Evolutionary conservation across 1,284 basidiomycete species (phyloP).

Genomic region (Coniophora puteana): DNA sequence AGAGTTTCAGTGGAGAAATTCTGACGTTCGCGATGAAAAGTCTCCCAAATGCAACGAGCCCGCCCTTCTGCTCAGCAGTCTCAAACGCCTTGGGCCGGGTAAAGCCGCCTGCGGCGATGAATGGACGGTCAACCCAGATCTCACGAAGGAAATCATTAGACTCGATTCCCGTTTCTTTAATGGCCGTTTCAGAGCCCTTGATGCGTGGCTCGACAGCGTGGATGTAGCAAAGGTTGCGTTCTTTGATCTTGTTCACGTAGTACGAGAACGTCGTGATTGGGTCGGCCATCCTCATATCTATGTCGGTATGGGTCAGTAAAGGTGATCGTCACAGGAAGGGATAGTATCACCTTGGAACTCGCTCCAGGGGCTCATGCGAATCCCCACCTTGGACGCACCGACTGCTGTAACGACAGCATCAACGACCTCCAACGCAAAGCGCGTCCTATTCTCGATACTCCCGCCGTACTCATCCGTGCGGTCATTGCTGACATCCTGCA

Average conservation of each 20-base stretch:
- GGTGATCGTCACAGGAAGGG: neutral
- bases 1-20: neutral
- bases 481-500: conserved; percentile 38
- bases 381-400: conserved; percentile 35
- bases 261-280: conserved; percentile 38
- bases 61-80: conserved; percentile 16
- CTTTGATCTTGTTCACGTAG: conserved; percentile 29
- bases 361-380: conserved; percentile 52
- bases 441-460: conserved; percentile 38
- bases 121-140: conserved; percentile 25
- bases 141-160: conserved; percentile 11
- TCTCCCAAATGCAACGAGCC: conserved; percentile 42
- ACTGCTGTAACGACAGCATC: conserved; percentile 35
- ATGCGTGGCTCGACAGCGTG: conserved; percentile 49
- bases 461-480: conserved; percentile 51
- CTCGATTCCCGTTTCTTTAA: conserved; percentile 5
- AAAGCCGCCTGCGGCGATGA: conserved; percentile 41
- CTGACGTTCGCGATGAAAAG: conserved; percentile 6
- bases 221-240: conserved; percentile 45
- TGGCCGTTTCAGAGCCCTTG: conserved; percentile 13
- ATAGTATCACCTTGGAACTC: conserved; percentile 28
- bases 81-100: conserved; percentile 10
- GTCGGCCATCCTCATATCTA: conserved; percentile 15
- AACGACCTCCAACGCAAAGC: conserved; percentile 40
- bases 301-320: conserved; percentile 5